Conservation (phyloP, 441 rosid genomes). For the Mallotus japonicus region DNA sequence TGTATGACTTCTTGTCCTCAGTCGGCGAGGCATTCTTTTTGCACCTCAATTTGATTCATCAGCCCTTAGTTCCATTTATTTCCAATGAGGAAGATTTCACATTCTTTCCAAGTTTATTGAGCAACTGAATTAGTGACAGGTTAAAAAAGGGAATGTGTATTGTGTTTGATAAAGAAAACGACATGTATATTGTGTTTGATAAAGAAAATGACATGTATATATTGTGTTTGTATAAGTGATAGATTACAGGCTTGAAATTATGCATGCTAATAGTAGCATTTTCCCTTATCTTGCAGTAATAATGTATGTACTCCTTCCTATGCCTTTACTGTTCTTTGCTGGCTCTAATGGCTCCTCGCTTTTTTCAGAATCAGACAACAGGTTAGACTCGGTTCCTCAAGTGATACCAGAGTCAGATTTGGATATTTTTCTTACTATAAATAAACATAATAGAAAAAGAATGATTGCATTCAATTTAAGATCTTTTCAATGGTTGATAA, state of each 20-base stretch:
- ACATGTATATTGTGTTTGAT: neutral
- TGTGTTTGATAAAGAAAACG: no score
- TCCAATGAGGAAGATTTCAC: neutral
- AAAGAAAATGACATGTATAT: neutral
- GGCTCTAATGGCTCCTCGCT: slow-evolving; percentile 71
- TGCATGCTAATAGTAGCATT: slow-evolving; percentile 17
- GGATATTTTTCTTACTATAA: neutral
- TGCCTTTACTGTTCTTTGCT: slow-evolving; percentile 87
- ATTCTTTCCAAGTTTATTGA: neutral
- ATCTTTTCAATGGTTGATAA: slow-evolving; percentile 10
- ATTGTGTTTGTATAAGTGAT: no score
- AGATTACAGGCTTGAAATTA: slow-evolving; percentile 6
- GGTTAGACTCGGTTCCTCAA: slow-evolving; percentile 33
- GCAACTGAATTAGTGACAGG: neutral
- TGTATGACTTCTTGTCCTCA: neutral
- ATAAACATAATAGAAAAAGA: neutral
- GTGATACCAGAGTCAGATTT: slow-evolving; percentile 6
- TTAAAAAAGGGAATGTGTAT: neutral
- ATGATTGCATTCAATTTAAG: neutral
- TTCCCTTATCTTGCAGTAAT: slow-evolving; percentile 51
- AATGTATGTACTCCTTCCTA: slow-evolving; percentile 89
- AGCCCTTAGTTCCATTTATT: neutral
- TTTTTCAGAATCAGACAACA: slow-evolving; percentile 55
- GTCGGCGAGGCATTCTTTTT: neutral
- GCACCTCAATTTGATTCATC: neutral